Base-by-base conservation (phyloP, 768 basidiomycete genomes). In the Hebeloma cylindrosporum region DNA sequence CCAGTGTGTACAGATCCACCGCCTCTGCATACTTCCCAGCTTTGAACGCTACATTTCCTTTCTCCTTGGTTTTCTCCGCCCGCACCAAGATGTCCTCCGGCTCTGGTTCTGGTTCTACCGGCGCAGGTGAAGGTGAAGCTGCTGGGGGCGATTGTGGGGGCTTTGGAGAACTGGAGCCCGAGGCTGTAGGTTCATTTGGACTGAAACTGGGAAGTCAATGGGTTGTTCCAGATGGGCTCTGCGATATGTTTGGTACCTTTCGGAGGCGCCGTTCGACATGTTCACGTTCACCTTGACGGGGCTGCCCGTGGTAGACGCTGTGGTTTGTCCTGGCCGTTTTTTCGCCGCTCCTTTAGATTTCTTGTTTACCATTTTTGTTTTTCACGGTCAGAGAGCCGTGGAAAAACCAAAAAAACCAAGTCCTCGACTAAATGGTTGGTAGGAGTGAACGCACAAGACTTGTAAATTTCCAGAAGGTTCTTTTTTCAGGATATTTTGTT, bases 11-110 rank as follows among this genome's bases (percentile, higher is more conserved):
- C 1, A 79, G 64, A 17, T 83, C 82, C 47, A 88, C 72, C n/a
- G 89, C 88, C 10, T 85, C 80, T 2, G 58, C 64, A 60, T 83
- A 91, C 51, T 69, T 70, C 43, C 71, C 77, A 2, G 72, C 75
- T 60, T 84, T 89, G 68, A 91, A 92, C 1, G 82, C 74, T 2
- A 69, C 66, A 63, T 93, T 93, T 10, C 90, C 90, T 42, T 78
- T 67, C 57, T 88, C 88, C 61, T 92, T 88, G 23, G 76, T 57
- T 49, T 77, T 73, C 55, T 87, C 82, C 6, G 85, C 83, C 14
- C 68, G 69, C 34, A 69, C 68, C 3, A 60, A 50, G 17, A 68
- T 63, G 18, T 79, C 79, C 18, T 68, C 68, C 17, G 44, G 46
- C 25, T 44, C 35, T 38, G 45, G 41, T 28, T 63, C 59, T 6